These are phyloP conservation scores for Fusarium coffeatum DNA, from an alignment of 2,329 filamentous ascomycete species.

Conservation along the genomic window DNA sequence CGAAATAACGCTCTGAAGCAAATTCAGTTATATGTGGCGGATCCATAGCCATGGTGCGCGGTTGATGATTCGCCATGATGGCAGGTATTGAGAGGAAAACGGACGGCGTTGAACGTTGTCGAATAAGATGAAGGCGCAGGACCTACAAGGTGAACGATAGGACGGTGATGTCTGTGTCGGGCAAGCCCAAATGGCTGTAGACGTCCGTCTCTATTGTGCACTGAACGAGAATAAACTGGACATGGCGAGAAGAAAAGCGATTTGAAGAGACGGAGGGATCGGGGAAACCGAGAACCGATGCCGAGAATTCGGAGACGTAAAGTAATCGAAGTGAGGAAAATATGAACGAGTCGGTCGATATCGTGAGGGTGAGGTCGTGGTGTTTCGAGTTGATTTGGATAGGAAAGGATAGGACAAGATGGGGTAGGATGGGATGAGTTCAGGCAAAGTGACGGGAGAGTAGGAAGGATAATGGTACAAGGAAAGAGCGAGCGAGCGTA, in stretches of 20 bases:
- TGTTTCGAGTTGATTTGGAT: conserved; percentile 42
- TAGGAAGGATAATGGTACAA: conserved; percentile 43
- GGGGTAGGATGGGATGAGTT: conserved; percentile 36
- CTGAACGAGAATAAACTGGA: conserved; percentile 44
- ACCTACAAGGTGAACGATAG: conserved; percentile 14
- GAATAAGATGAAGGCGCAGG: conserved; percentile 6
- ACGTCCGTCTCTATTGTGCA: conserved; percentile 52
- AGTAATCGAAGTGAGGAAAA: conserved; percentile 9
- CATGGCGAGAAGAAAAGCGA: conserved; percentile 45
- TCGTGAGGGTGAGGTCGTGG: conserved; percentile 41
- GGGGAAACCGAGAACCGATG: conserved; percentile 26
- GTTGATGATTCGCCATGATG: conserved; percentile 51
- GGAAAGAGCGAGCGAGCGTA: conserved; percentile 36
- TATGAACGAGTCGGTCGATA: conserved; percentile 27
- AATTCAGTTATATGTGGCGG: conserved; percentile 74
- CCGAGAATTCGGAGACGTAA: conserved; percentile 11
- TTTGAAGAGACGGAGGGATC: conserved; percentile 29
- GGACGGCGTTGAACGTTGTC: conserved; percentile 26
- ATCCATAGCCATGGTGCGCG: conserved; percentile 62
- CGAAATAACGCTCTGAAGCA: conserved; percentile 72
- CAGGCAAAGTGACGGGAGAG: conserved; percentile 39
- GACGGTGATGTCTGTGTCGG: conserved; percentile 40
- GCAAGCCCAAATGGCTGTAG: conserved; percentile 47
- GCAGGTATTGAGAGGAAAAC: conserved; percentile 33
- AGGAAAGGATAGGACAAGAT: conserved; percentile 25